Evolutionary conservation across 495 filamentous ascomycete species (phyloP).

Genomic region (Lepraria neglecta): DNA sequence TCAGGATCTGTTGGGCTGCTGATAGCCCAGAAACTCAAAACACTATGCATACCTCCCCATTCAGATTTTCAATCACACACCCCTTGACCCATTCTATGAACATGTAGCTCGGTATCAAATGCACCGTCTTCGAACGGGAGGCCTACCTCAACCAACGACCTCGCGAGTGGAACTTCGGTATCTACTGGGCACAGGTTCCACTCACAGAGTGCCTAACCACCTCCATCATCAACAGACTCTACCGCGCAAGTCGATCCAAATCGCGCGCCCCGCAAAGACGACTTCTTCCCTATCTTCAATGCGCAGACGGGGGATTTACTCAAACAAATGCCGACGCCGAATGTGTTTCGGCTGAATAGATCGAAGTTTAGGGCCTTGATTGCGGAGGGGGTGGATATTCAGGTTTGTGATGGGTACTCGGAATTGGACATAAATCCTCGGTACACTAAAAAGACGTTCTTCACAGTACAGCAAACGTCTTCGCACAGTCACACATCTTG

Average conservation of each 20-base stretch:
- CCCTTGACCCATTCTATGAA: neutral
- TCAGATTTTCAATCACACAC: neutral
- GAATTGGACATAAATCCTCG: neutral
- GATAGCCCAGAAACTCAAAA: constrained; percentile 43
- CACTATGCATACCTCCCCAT: constrained; percentile 25
- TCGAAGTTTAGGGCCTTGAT: constrained; percentile 6
- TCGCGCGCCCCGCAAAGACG: constrained; percentile 32
- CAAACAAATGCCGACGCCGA: constrained; percentile 31
- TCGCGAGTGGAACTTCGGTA: constrained; percentile 52
- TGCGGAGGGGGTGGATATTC: constrained; percentile 37
- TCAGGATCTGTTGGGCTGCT: constrained; percentile 39
- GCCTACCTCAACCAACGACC: constrained; percentile 33
- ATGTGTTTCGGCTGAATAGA: constrained; percentile 39
- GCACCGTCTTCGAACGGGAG: constrained; percentile 45
- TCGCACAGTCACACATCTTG: constrained; percentile 1
- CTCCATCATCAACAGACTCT: constrained; percentile 31
- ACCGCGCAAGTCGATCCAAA: constrained; percentile 39
- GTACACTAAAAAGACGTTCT: neutral
- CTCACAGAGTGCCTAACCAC: constrained; percentile 38
- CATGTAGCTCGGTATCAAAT: constrained; percentile 44
- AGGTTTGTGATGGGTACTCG: constrained; percentile 22
- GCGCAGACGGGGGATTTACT: constrained; percentile 44
- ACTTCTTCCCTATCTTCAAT: constrained; percentile 40
- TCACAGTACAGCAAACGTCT: constrained; percentile 29
- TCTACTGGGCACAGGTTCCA: constrained; percentile 47